These are phyloP conservation scores for Lotmaria passim DNA, from an alignment of 208 protist genomes.

Conservation along the genomic window DNA sequence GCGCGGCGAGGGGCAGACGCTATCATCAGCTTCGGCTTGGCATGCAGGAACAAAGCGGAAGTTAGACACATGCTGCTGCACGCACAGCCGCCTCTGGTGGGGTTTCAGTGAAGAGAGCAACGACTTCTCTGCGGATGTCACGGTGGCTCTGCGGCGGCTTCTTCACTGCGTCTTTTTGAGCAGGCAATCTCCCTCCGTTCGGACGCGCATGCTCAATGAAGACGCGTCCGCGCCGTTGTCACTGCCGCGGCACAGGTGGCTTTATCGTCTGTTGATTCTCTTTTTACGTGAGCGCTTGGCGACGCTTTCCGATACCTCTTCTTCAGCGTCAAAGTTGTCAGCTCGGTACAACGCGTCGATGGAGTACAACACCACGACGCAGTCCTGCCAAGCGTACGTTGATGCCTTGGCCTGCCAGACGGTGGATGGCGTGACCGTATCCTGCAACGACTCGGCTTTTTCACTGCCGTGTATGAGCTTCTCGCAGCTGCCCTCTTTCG, in stretches of 20 bases:
- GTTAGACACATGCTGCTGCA: background rate
- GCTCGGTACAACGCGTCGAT: no score
- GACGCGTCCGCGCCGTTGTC: background rate
- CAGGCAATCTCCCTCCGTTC: background rate
- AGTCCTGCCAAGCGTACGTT: background rate
- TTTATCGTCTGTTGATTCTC: background rate
- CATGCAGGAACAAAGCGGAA: background rate
- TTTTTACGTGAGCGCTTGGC: background rate
- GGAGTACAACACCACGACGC: background rate
- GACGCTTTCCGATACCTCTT: background rate
- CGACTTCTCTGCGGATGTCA: background rate
- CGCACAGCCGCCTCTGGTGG: constrained; percentile 12
- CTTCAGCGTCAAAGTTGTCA: background rate
- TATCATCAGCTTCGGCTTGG: background rate
- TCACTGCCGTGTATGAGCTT: background rate
- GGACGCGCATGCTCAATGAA: background rate
- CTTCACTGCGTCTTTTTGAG: background rate
- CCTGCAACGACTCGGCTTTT: background rate
- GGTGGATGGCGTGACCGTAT: background rate
- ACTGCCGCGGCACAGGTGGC: background rate
- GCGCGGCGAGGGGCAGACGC: no score
- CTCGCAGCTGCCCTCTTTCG: background rate
- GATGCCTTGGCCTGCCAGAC: background rate
- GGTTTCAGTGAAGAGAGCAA: no score
- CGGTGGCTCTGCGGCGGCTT: background rate